Base-by-base conservation (phyloP, 2,329 filamentous ascomycete genomes). In the Fusarium begoniae region DNA sequence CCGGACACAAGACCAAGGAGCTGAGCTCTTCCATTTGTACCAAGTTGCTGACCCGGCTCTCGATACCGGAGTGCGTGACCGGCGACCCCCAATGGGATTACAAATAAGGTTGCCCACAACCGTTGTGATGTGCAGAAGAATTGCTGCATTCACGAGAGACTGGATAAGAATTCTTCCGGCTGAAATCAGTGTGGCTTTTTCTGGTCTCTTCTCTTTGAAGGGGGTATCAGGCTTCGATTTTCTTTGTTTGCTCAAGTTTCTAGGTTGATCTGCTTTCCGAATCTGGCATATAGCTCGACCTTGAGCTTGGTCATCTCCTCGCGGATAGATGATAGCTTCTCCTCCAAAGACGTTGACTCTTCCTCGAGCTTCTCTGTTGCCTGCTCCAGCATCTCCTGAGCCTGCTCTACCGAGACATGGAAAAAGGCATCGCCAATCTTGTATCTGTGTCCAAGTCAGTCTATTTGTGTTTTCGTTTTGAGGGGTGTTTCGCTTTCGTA, bases 351-450 rank as follows among this genome's bases (percentile, higher is more conserved):
- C 26, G 88, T 87, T 22, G 97, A 92, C 62, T 97, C 93, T 73
- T 91, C 86, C 75, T 97, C 94, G 72, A 98, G 91, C 78, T 88
- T 89, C 70, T 91, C 87, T 11, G 91, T 92, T 11, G 94, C 93
- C 17, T 88, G 84, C 24, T 90, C 86, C 10, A 99, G 91, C 84
- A 98, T 89, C 76, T 96, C 92, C 80, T 98, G 94, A 6, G 96
- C 96, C 81, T 98, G 93, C 55, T 92, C 85, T 22, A 98, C 89
- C 14, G 93, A 92, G 59, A 99, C 85, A 67, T 94, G 93, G 82
- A 98, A 93, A 85, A 98, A 99, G 11, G 95, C 94, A 82, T 98
- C 96, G 75, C 96, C 96, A 66, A 99, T 94, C 85, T 97, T 97
- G 87, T 98, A 98, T 66, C 95, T 98, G 81, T 38, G 32, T 58